Percentiles rank a stretch among this genome's conserved stretches.
Conservation (phyloP, 176 grass and related monocot genomes). For the Puya raimondii region DNA sequence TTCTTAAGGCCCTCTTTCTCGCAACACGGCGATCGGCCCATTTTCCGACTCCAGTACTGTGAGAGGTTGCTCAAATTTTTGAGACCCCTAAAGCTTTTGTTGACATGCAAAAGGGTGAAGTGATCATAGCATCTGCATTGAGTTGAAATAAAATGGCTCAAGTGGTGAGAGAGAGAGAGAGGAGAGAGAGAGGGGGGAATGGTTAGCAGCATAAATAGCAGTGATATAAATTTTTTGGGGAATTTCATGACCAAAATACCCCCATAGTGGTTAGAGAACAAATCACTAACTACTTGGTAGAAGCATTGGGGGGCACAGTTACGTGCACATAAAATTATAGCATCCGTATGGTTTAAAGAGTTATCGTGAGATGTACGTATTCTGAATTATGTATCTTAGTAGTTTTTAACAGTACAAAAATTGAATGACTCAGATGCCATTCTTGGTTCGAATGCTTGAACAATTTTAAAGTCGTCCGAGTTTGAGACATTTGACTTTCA, state of each 20-base stretch:
- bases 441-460: no score
- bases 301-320: no score
- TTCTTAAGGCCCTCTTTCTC: constrained; percentile 4
- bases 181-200: background rate
- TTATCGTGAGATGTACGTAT: no score
- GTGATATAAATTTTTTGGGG: background rate
- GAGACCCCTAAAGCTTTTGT: background rate
- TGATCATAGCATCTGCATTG: background rate
- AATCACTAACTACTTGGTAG: no score
- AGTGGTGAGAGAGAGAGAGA: background rate
- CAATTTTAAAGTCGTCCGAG: no score
- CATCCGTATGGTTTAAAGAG: no score
- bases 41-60: background rate
- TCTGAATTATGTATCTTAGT: no score
- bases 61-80: background rate
- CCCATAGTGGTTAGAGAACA: no score
- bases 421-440: no score
- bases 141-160: constrained; percentile 5
- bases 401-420: no score
- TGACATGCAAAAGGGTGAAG: background rate
- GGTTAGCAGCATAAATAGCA: constrained; percentile 6
- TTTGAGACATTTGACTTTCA: no score
- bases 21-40: constrained; percentile 4
- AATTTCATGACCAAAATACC: background rate
- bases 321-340: no score